Evolutionary conservation across 352 stramenopile species (phyloP), one percentile per base, ranked within the genome.

Genomic region (Aphanomyces cochlioides): DNA sequence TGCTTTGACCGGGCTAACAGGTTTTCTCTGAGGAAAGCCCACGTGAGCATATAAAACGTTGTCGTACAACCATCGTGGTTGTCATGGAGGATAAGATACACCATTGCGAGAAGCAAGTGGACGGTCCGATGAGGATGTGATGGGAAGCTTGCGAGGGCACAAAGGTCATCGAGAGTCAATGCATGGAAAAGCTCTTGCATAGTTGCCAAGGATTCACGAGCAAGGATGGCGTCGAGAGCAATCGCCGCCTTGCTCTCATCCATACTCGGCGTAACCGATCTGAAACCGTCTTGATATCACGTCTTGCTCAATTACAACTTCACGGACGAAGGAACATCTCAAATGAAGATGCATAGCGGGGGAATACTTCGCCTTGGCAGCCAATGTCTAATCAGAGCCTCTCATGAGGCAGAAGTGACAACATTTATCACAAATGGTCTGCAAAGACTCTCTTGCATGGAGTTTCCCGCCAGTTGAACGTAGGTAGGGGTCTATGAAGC

Each of bases 51-150:
- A 41, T 61, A 39, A 12, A 70, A 37, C 17, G 43, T 61, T 17
- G 64, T 47, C 3, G 54, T 28, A 7, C 17, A 37, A 1, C 15
- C 19, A n/a, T 61, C 54, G 5, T n/a, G 19, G 5, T 8, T 36
- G 19, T 70, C 64, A 36, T 56, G 40, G 43, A 70, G 64, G 39
- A 70, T 36, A 17, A 70, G 19, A 50, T 70, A 70, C 13, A 70
- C 28, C 19, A 61, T 61, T 12, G 45, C 47, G 34, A 70, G 36
- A 10, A 70, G 15, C 34, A 64, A 15, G 36, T 70, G 64, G 4
- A 70, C 37, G 13, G 19, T 5, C 6, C 47, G 64, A 50, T 70
- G 64, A 5, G 64, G 64, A 39, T 70, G 64, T 34, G 64, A 63
- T 17, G 64, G 64, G 38, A 70, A 70, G 45, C 19, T 13, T 3